These are phyloP conservation scores for Bipolaris sorokiniana DNA, from an alignment of 2,329 filamentous ascomycete genomes.

Conservation along the genomic window DNA sequence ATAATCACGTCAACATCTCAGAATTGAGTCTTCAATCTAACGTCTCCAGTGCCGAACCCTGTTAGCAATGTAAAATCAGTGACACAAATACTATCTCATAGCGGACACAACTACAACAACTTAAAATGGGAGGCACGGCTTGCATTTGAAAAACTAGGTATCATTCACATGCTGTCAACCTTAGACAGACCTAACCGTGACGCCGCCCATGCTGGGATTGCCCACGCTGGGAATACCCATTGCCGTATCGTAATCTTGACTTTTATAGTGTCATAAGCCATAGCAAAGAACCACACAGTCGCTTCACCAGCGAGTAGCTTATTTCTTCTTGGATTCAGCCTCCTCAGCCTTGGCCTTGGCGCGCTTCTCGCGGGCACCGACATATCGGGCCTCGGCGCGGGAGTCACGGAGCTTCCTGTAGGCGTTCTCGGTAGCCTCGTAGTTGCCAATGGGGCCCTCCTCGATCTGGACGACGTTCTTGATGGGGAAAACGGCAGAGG, in stretches of 20 bases:
- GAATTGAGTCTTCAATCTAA: not conserved
- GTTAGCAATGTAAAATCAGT: no score
- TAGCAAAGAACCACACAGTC: conserved; percentile 31
- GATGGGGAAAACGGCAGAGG: conserved; percentile 73
- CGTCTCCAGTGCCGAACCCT: not conserved
- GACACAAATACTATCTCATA: not conserved
- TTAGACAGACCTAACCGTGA: conserved; percentile 46
- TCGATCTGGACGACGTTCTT: conserved; percentile 73
- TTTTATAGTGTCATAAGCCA: conserved; percentile 43
- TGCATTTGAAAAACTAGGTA: conserved; percentile 48
- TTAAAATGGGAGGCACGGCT: conserved; percentile 31
- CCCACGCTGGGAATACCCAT: conserved; percentile 44
- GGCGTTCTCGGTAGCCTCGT: conserved; percentile 78
- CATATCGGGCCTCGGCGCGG: conserved; percentile 80
- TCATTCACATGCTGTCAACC: conserved; percentile 46
- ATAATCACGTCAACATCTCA: not conserved
- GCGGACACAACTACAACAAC: not conserved
- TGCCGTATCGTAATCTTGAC: conserved; percentile 37
- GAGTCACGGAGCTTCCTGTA: conserved; percentile 85
- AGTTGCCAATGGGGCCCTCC: conserved; percentile 77
- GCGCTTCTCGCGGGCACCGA: conserved; percentile 91
- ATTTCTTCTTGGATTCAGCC: conserved; percentile 82
- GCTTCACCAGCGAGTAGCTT: conserved; percentile 47
- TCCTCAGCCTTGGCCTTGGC: conserved; percentile 85
- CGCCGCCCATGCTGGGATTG: conserved; percentile 45